Evolutionary conservation across 2,329 filamentous ascomycete genomes (phyloP), one percentile per base, ranked within the genome.

Genomic region (Xylaria sp.): DNA sequence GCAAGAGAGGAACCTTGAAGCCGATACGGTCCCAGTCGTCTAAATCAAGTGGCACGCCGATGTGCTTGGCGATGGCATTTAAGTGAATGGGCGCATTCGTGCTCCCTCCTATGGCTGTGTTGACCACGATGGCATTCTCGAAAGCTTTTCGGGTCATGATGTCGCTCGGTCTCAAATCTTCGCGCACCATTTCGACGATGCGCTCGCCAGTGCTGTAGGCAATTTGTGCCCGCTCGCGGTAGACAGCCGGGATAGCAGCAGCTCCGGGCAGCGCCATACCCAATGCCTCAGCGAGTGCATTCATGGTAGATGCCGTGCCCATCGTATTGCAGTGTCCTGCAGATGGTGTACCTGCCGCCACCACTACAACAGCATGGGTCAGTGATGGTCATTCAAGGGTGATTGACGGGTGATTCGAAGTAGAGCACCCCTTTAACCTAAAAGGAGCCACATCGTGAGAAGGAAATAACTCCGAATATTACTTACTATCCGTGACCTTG

Each of bases 61-160:
- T 81, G 60, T 87, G 85, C 66, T 83, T 84, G 2, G 85, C 85
- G 25, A 87, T 81, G 10, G 85, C 85, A 44, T 82, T 84, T 54
- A 87, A 76, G 72, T 87, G 85, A 55, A 87, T 86, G 0, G 85
- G 84, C 0, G 85, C 85, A 67, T 87, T 87, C 3, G 85, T 86
- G 68, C 83, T 85, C 15, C 85, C 85, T 29, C 85, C 85, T 60
- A 87, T 85, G 22, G 85, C 85, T 1, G 83, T 84, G 67, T 86
- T 86, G 47, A 80, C 81, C 5, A 83, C 82, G 31, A 87, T 85
- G 6, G 83, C 84, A 66, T 87, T 87, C 75, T 87, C 85, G 63
- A 87, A 87, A 0, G 85, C 84, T 63, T 82, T 74, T 3, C 84
- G 78, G 0, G 85, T 87, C 81, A 87, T 81, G 71, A 87, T 83